Evolutionary conservation across 2,329 filamentous ascomycete genomes (phyloP).

Genomic region (Sporothrix luriei): DNA sequence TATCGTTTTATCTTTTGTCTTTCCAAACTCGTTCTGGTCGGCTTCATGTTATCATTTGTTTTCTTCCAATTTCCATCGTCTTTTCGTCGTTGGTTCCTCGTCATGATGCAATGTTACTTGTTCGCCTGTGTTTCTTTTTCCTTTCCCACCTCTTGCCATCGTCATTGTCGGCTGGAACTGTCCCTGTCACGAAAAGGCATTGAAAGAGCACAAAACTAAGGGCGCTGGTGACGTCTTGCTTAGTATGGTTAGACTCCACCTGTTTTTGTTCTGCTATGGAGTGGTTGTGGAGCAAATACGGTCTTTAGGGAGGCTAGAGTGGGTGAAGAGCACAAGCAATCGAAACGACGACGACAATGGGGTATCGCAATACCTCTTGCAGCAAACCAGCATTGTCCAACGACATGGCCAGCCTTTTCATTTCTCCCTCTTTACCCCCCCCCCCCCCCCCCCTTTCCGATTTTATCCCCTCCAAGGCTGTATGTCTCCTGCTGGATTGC

Average conservation of each 20-base stretch:
- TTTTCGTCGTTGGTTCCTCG: neutral
- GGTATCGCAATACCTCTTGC: neutral
- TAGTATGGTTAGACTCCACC: slow-evolving; percentile 42
- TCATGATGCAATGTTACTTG: slow-evolving; percentile 13
- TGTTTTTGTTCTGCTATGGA: slow-evolving; percentile 33
- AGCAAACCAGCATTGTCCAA: slow-evolving; percentile 6
- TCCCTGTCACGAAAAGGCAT: neutral
- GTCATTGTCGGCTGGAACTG: neutral
- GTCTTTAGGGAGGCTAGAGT: slow-evolving; percentile 19
- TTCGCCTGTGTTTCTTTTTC: neutral
- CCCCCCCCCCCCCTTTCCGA: neutral
- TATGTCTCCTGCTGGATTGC: slow-evolving; percentile 5
- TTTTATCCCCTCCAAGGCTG: neutral
- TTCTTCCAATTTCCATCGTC: neutral
- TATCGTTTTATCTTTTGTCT: slow-evolving; percentile 32
- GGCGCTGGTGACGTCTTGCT: slow-evolving; percentile 37
- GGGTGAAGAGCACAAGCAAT: slow-evolving; percentile 2
- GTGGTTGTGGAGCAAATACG: slow-evolving; percentile 26
- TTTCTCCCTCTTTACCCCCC: no score
- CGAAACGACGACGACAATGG: neutral
- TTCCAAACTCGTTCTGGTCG: slow-evolving; percentile 29
- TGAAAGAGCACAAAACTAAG: slow-evolving; percentile 31
- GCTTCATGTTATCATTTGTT: slow-evolving; percentile 6
- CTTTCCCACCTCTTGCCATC: neutral
- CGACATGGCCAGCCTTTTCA: neutral